Evolutionary conservation across 1,284 basidiomycete genomes (phyloP).

Genomic region (Ceratobasidium sp.): DNA sequence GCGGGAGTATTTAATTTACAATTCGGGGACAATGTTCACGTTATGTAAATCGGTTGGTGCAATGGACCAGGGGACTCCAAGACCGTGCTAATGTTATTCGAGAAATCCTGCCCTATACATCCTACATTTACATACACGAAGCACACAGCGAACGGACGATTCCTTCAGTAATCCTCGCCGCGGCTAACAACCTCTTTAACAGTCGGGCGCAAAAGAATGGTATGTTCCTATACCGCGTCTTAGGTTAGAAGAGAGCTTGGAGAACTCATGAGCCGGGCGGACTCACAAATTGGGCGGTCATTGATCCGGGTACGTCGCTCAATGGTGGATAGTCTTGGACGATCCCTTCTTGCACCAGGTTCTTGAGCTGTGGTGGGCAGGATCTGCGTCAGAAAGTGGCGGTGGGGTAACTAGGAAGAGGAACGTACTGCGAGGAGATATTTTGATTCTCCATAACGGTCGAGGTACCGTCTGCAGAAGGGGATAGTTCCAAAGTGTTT

Average conservation of each 20-base stretch:
- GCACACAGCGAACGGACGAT: conserved; percentile 46
- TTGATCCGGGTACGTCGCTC: conserved; percentile 81
- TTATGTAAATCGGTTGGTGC: too few relatives aligned
- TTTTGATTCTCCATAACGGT: conserved; percentile 91
- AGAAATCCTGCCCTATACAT: too few relatives aligned
- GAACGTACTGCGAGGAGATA: conserved; percentile 89
- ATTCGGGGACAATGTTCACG: too few relatives aligned
- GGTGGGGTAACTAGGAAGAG: conserved; percentile 42
- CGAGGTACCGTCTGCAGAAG: conserved; percentile 95
- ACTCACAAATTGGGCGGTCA: conserved; percentile 95
- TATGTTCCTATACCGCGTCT: conserved; percentile 78
- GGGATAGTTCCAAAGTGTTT: conserved; percentile 96
- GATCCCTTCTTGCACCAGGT: conserved; percentile 89
- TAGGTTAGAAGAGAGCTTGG: neutral
- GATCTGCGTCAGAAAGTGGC: neutral
- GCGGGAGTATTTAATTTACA: too few relatives aligned
- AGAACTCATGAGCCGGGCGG: conserved; percentile 39
- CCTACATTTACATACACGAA: neutral
- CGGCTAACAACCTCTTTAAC: conserved; percentile 96
- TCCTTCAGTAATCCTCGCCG: conserved; percentile 86
- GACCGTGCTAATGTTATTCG: too few relatives aligned
- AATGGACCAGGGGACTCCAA: too few relatives aligned
- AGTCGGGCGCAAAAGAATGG: conserved; percentile 90
- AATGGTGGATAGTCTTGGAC: conserved; percentile 97
- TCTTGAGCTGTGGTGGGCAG: conserved; percentile 77